These are phyloP conservation scores for Penicillium sp. DNA, from an alignment of 2,329 filamentous ascomycete genomes.

Conservation along the genomic window DNA sequence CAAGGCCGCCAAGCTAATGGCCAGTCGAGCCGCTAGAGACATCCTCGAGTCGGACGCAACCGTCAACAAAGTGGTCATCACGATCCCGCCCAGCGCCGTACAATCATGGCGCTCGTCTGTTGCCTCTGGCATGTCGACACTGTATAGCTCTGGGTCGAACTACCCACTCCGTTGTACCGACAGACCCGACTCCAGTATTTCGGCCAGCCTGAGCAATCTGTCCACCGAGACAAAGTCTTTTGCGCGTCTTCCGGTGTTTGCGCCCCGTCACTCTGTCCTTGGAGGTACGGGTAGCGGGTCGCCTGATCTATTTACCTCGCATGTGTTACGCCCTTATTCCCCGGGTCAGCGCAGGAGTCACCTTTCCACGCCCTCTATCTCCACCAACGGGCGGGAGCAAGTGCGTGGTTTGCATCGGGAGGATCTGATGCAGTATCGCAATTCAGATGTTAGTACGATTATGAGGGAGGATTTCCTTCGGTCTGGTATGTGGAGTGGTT, in stretches of 20 bases:
- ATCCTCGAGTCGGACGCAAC: conserved; percentile 25
- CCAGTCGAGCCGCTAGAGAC: conserved; percentile 22
- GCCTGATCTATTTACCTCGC: conserved; percentile 8
- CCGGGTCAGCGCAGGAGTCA: conserved; percentile 9
- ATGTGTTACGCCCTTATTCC: conserved; percentile 17
- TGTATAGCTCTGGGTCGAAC: conserved; percentile 24
- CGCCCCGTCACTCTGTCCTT: conserved; percentile 25
- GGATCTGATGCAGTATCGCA: conserved; percentile 34
- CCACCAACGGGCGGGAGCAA: conserved; percentile 29
- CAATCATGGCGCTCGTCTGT: conserved; percentile 37
- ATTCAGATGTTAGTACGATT: conserved; percentile 36
- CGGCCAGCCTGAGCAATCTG: conserved; percentile 27
- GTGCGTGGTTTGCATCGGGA: conserved; percentile 33
- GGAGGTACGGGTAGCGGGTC: conserved; percentile 3
- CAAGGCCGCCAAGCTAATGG: conserved; percentile 36
- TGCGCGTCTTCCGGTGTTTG: conserved; percentile 33
- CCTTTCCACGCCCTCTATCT: conserved; percentile 23
- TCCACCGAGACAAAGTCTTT: conserved; percentile 31
- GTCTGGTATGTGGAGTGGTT: conserved; percentile 20
- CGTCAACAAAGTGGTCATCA: conserved; percentile 37
- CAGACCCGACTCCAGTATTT: conserved; percentile 25
- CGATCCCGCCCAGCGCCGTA: conserved; percentile 32
- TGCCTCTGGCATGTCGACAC: conserved; percentile 29
- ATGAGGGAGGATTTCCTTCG: conserved; percentile 35
- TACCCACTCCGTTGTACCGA: conserved; percentile 16